Conservation (phyloP, 176 grass and related monocot genomes). For the Ensete glaucum region DNA sequence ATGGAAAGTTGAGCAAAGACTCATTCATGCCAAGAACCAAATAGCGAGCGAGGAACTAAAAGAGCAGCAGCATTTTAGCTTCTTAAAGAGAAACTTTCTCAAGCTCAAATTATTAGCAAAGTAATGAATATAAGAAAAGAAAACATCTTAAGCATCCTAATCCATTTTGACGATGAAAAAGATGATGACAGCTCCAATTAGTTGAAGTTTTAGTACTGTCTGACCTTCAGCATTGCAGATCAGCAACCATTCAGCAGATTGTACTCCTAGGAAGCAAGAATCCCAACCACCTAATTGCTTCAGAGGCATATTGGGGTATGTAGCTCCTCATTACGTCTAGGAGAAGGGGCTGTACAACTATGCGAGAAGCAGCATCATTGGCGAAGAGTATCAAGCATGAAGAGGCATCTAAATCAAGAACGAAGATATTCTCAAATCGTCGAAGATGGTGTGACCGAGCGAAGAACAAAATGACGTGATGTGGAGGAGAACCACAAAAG, state of each 20-base stretch:
- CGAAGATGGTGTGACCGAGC: slow-evolving; percentile 35
- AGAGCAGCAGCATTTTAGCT: too few relatives aligned
- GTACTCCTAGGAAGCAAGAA: slow-evolving; percentile 6
- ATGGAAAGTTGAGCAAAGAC: too few relatives aligned
- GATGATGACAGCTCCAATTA: too few relatives aligned
- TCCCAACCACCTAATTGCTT: neutral
- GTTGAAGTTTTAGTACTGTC: neutral
- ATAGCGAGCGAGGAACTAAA: too few relatives aligned
- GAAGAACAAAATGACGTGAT: slow-evolving; percentile 72
- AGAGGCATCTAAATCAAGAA: slow-evolving; percentile 4
- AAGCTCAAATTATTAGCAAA: too few relatives aligned
- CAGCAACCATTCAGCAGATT: neutral
- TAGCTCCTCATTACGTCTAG: neutral
- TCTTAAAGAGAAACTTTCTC: too few relatives aligned
- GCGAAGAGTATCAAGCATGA: slow-evolving; percentile 22
- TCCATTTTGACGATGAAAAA: too few relatives aligned
- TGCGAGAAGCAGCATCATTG: slow-evolving; percentile 6
- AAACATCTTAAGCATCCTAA: too few relatives aligned
- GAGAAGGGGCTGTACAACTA: neutral
- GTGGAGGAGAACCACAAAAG: slow-evolving; percentile 41
- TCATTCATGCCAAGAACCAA: too few relatives aligned
- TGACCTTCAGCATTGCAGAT: neutral
- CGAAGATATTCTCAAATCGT: neutral
- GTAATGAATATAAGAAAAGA: too few relatives aligned
- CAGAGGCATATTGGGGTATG: neutral